These are phyloP conservation scores for Metschnikowia gelsemii DNA, from an alignment of 805 yeast species.

Conservation along the genomic window DNA sequence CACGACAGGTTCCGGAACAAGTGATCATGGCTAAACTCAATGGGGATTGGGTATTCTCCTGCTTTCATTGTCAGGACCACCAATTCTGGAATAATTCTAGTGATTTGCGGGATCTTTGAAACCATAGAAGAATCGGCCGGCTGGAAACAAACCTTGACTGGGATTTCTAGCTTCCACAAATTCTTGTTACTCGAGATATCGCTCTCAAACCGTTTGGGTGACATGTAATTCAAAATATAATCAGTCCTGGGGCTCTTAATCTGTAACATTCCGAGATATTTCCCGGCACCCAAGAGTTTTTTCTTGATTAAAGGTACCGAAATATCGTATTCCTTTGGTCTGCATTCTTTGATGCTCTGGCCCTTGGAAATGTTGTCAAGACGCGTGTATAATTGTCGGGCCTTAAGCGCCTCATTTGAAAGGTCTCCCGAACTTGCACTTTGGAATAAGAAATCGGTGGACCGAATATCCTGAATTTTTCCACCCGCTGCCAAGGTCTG, in stretches of 20 bases:
- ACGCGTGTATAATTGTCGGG: slow-evolving; percentile 19
- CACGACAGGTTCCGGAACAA: slow-evolving; percentile 28
- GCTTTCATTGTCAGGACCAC: slow-evolving; percentile 33
- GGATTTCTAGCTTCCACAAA: slow-evolving; percentile 27
- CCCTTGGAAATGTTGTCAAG: slow-evolving; percentile 6
- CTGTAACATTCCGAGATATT: slow-evolving; percentile 34
- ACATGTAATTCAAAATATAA: slow-evolving; percentile 28
- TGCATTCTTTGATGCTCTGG: neutral
- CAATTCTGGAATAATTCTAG: slow-evolving; percentile 29
- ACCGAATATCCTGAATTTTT: neutral
- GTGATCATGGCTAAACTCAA: slow-evolving; percentile 37
- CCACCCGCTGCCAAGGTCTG: slow-evolving; percentile 7
- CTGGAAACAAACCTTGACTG: slow-evolving; percentile 30
- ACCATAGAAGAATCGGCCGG: slow-evolving; percentile 22
- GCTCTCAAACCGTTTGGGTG: slow-evolving; percentile 21
- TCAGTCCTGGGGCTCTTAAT: slow-evolving; percentile 33
- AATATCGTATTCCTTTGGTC: slow-evolving; percentile 26
- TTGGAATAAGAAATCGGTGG: neutral
- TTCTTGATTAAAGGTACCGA: slow-evolving; percentile 32
- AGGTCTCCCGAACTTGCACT: slow-evolving; percentile 1
- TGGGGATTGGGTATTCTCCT: slow-evolving; percentile 33
- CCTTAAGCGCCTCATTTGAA: slow-evolving; percentile 10
- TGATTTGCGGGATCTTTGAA: slow-evolving; percentile 8
- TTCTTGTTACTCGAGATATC: slow-evolving; percentile 7
- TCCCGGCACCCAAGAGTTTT: slow-evolving; percentile 30